Percentiles rank a stretch among this genome's conserved stretches.
phyloP scores from a whole-genome alignment of 352 stramenopile species.

The Globisporangium irregulare region DNA sequence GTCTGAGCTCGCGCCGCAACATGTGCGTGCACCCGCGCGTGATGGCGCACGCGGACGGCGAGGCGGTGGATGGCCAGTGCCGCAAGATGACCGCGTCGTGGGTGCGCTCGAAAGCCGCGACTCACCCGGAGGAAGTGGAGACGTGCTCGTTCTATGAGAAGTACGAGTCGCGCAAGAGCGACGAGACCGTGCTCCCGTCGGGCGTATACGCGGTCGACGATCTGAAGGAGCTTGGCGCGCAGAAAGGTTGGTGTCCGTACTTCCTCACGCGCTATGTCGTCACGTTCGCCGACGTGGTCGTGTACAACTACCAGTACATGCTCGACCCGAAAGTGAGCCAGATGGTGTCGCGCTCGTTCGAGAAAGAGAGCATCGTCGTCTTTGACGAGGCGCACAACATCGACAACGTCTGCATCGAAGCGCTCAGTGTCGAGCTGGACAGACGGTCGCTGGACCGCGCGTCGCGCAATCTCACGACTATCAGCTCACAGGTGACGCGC shows the following conservation, averaged over 20 bases:
- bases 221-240: constrained; percentile 90
- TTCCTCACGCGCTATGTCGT: constrained; percentile 98
- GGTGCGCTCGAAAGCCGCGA: constrained; percentile 85
- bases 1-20: constrained; percentile 93
- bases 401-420: constrained; percentile 99
- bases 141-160: constrained; percentile 90
- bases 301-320: constrained; percentile 99
- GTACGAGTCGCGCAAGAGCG: constrained; percentile 85
- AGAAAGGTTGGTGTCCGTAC: constrained; percentile 97
- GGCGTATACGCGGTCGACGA: constrained; percentile 98
- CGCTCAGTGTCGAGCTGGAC: constrained; percentile 96
- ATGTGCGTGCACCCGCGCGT: constrained; percentile 98
- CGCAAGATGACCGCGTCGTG: constrained; percentile 97
- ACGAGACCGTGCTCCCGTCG: constrained; percentile 88
- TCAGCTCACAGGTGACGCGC: constrained; percentile 74
- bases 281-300: constrained; percentile 96
- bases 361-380: constrained; percentile 91
- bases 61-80: constrained; percentile 96
- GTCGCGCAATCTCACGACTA: constrained; percentile 84
- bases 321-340: constrained; percentile 96
- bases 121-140: constrained; percentile 42
- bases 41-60: constrained; percentile 94
- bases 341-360: constrained; percentile 92
- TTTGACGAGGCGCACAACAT: constrained; percentile 99
- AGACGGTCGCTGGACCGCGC: constrained; percentile 89